Conservation (phyloP, 2,329 filamentous ascomycete species). For the Volutella citrinella region DNA sequence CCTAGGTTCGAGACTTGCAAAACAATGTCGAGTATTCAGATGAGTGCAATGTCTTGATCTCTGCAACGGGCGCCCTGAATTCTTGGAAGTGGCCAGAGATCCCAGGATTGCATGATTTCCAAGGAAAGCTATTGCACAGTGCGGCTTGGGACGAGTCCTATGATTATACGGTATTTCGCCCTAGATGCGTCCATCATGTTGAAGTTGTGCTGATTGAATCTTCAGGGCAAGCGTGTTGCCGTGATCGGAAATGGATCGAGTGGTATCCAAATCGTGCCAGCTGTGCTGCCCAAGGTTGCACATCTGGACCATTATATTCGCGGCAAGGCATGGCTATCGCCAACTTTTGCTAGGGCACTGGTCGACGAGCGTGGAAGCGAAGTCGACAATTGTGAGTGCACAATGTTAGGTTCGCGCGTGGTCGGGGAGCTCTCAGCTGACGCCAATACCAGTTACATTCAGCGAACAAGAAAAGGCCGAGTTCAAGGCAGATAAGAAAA, state of each 20-base stretch:
- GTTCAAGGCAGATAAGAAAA: constrained; percentile 2
- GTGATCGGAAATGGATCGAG: constrained; percentile 10
- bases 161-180: neutral
- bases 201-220: neutral
- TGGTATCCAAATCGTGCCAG: constrained; percentile 12
- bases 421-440: neutral
- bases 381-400: too few relatives aligned
- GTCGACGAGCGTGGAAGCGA: too few relatives aligned
- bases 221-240: constrained; percentile 9
- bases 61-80: constrained; percentile 15
- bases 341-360: too few relatives aligned
- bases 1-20: too few relatives aligned
- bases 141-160: constrained; percentile 20
- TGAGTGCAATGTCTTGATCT: constrained; percentile 20
- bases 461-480: constrained; percentile 3
- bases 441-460: constrained; percentile 1
- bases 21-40: constrained; percentile 5
- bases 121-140: constrained; percentile 50
- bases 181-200: neutral
- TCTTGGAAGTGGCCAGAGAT: constrained; percentile 44
- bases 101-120: constrained; percentile 45
- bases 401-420: neutral
- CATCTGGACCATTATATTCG: constrained; percentile 10
- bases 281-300: constrained; percentile 6
- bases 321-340: constrained; percentile 9